Evolutionary conservation across 208 protist genomes (phyloP).

Genomic region (Crithidia brevicula): DNA sequence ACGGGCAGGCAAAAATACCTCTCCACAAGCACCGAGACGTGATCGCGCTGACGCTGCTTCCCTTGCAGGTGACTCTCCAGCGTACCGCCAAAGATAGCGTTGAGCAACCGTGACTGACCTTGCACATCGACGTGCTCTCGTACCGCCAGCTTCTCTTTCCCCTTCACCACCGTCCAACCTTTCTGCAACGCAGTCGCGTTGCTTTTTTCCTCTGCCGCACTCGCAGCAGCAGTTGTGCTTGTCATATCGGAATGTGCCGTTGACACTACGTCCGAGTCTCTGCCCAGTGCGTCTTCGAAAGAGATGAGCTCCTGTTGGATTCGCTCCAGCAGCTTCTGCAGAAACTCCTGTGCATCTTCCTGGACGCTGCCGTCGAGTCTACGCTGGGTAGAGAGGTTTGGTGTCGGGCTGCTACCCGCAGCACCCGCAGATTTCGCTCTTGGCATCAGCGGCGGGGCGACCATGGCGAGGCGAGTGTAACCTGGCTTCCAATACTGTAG

Average conservation of each 20-base stretch:
- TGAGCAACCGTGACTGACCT: constrained; percentile 55
- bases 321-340: constrained; percentile 70
- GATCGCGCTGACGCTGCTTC: constrained; percentile 50
- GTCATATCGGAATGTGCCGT: background rate
- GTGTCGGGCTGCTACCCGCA: background rate
- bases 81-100: constrained; percentile 65
- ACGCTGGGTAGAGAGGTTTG: background rate
- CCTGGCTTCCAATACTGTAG: constrained; percentile 74
- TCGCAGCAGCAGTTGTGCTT: background rate
- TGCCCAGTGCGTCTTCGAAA: constrained; percentile 22
- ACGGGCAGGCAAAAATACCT: constrained; percentile 68
- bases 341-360: constrained; percentile 87
- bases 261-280: constrained; percentile 5
- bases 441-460: constrained; percentile 15
- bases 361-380: constrained; percentile 64
- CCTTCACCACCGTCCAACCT: constrained; percentile 76
- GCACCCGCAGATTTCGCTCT: background rate
- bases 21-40: constrained; percentile 70
- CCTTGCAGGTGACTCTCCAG: constrained; percentile 77
- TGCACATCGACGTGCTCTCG: constrained; percentile 52
- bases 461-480: constrained; percentile 27
- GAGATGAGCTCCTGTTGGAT: constrained; percentile 60
- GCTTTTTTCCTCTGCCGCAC: background rate
- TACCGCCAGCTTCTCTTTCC: constrained; percentile 56
- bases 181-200: constrained; percentile 18